Percentiles rank a stretch among this genome's conserved stretches.
Conservation (phyloP, 1,139 yeast species). For the Petasospora fabianii region DNA sequence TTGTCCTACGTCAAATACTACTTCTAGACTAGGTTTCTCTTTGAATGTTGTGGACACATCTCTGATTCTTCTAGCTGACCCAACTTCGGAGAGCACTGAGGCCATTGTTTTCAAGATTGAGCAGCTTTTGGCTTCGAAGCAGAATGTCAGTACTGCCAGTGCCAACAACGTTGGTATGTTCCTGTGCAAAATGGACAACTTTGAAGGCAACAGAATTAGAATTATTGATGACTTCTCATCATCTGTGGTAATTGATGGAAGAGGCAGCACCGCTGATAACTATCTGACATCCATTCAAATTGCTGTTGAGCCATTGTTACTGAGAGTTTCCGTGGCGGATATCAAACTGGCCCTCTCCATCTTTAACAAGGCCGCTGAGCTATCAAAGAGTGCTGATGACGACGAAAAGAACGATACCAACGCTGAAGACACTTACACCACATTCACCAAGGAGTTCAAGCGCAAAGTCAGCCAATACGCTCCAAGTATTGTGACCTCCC, state of each 20-base stretch:
- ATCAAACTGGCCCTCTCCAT: constrained; percentile 75
- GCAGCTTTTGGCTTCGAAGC: constrained; percentile 70
- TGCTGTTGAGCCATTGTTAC: constrained; percentile 73
- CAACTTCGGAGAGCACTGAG: constrained; percentile 64
- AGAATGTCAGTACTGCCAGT: constrained; percentile 58
- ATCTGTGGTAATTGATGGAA: constrained; percentile 66
- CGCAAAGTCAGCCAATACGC: constrained; percentile 58
- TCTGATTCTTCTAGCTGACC: constrained; percentile 75
- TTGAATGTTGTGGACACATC: constrained; percentile 78
- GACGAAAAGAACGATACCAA: constrained; percentile 17
- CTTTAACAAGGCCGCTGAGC: constrained; percentile 64
- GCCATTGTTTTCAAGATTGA: constrained; percentile 90
- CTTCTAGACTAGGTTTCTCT: constrained; percentile 46
- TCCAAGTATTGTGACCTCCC: constrained; percentile 51
- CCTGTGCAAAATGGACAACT: constrained; percentile 68
- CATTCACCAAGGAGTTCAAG: constrained; percentile 60
- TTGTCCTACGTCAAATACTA: constrained; percentile 5
- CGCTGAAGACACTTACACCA: constrained; percentile 31
- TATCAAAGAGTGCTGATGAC: constrained; percentile 29
- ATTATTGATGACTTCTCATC: constrained; percentile 87
- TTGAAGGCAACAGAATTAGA: constrained; percentile 57
- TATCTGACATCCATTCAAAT: constrained; percentile 63
- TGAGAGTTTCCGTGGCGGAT: constrained; percentile 84
- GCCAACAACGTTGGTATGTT: constrained; percentile 86
- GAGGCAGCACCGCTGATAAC: constrained; percentile 57